Evolutionary conservation across 768 basidiomycete genomes (phyloP).

Genomic region (Agaricus bisporus): DNA sequence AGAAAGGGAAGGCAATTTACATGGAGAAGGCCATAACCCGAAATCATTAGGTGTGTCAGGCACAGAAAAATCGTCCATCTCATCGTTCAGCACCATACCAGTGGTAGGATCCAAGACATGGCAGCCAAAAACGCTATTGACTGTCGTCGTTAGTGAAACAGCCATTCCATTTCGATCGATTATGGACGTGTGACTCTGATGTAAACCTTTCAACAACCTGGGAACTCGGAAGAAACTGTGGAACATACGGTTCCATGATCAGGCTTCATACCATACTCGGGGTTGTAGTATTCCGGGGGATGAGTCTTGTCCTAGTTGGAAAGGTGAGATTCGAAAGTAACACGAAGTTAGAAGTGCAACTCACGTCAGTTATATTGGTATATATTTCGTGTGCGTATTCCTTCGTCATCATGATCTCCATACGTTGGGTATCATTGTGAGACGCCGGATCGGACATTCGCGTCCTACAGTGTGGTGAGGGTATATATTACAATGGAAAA

Average conservation of each 20-base stretch:
- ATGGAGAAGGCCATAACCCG: slow-evolving; percentile 77
- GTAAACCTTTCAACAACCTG: neutral
- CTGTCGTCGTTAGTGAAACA: slow-evolving; percentile 79
- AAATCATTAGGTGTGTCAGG: slow-evolving; percentile 83
- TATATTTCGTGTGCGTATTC: slow-evolving; percentile 56
- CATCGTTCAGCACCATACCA: slow-evolving; percentile 86
- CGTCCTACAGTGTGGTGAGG: slow-evolving; percentile 42
- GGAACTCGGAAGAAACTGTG: neutral
- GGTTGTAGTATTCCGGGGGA: slow-evolving; percentile 74
- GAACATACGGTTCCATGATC: slow-evolving; percentile 84
- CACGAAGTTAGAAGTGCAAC: neutral
- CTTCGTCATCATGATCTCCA: slow-evolving; percentile 65
- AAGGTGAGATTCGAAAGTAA: neutral
- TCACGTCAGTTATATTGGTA: slow-evolving; percentile 76
- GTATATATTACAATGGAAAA: neutral
- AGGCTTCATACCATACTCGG: slow-evolving; percentile 65
- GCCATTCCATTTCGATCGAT: slow-evolving; percentile 86
- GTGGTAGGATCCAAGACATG: slow-evolving; percentile 82
- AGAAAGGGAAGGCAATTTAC: slow-evolving; percentile 30
- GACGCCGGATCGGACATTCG: slow-evolving; percentile 77
- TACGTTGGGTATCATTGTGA: slow-evolving; percentile 44
- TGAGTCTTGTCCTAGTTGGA: slow-evolving; percentile 70
- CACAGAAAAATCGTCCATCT: slow-evolving; percentile 93
- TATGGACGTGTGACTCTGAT: slow-evolving; percentile 77
- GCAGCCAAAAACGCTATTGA: slow-evolving; percentile 89